Percentiles rank a stretch among this genome's conserved stretches.
Evolutionary conservation across 345 rosid species (phyloP).

Genomic region (Sapria himalayana): DNA sequence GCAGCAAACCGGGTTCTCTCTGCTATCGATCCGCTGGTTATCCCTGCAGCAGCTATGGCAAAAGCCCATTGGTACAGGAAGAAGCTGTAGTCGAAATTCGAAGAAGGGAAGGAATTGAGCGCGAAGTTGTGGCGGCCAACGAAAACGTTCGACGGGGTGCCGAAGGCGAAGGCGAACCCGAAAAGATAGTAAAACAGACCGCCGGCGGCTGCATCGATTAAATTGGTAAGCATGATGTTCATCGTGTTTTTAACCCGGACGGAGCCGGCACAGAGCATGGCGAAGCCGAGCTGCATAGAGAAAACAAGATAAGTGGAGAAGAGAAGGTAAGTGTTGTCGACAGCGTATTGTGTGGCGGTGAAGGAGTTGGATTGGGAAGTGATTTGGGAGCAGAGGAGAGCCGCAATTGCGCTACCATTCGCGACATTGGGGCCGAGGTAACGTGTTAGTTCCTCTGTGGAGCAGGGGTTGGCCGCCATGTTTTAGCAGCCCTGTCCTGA

Average conservation of each 20-base stretch:
- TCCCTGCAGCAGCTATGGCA: constrained; percentile 88
- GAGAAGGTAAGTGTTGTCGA: constrained; percentile 70
- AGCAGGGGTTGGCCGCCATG: constrained; percentile 16
- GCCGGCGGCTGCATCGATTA: constrained; percentile 78
- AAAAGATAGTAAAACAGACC: constrained; percentile 78
- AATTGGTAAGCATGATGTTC: constrained; percentile 95
- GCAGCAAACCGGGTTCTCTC: constrained; percentile 84
- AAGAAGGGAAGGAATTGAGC: constrained; percentile 24
- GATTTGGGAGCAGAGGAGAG: constrained; percentile 33
- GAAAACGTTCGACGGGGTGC: constrained; percentile 54
- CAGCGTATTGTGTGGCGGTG: constrained; percentile 37
- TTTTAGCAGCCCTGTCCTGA: too few relatives aligned
- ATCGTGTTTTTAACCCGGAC: constrained; percentile 83
- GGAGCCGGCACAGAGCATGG: constrained; percentile 95
- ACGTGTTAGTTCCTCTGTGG: constrained; percentile 18
- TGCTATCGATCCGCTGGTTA: constrained; percentile 84
- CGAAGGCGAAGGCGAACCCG: constrained; percentile 85
- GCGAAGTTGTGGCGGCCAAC: constrained; percentile 59
- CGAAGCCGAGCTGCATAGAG: constrained; percentile 88
- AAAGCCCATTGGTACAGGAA: constrained; percentile 94
- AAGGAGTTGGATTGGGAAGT: constrained; percentile 12
- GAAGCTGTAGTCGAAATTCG: constrained; percentile 26
- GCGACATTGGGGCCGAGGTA: constrained; percentile 41
- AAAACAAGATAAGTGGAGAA: constrained; percentile 88
- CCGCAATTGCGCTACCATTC: constrained; percentile 25